Evolutionary conservation across 805 yeast species (phyloP).

Genomic region (Wickerhamomyces sydowiorum): DNA sequence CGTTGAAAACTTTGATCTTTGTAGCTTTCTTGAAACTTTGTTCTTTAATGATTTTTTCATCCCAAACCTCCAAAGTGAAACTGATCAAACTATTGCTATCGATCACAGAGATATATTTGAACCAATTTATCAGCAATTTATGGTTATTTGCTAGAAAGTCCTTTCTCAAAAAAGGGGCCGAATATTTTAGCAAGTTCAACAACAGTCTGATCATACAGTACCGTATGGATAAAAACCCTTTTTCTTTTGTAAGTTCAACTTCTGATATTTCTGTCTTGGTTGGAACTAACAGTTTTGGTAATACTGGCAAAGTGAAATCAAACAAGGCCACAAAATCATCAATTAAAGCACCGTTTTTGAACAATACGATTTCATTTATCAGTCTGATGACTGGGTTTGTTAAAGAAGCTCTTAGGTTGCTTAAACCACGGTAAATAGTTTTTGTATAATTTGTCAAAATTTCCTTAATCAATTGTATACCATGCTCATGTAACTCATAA

Average conservation of each 20-base stretch:
- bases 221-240: slow-evolving; percentile 44
- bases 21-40: slow-evolving; percentile 55
- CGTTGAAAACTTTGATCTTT: slow-evolving; percentile 74
- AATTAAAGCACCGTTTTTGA: slow-evolving; percentile 42
- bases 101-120: slow-evolving; percentile 51
- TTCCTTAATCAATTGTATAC: slow-evolving; percentile 39
- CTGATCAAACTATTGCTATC: slow-evolving; percentile 44
- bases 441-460: slow-evolving; percentile 53
- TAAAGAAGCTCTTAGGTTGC: slow-evolving; percentile 46
- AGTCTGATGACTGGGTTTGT: slow-evolving; percentile 61
- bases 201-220: slow-evolving; percentile 56
- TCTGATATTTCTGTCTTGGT: slow-evolving; percentile 39
- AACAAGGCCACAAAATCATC: slow-evolving; percentile 59
- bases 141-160: slow-evolving; percentile 53
- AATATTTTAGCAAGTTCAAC: slow-evolving; percentile 41
- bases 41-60: slow-evolving; percentile 50
- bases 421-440: slow-evolving; percentile 62
- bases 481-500: slow-evolving; percentile 18
- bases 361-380: slow-evolving; percentile 44
- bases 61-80: slow-evolving; percentile 41
- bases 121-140: slow-evolving; percentile 58
- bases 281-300: slow-evolving; percentile 60
- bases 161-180: slow-evolving; percentile 54
- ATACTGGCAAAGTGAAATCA: slow-evolving; percentile 56
- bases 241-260: slow-evolving; percentile 26